Evolutionary conservation across 305 asterid species (phyloP).

Genomic region (Fraxinus velutina): DNA sequence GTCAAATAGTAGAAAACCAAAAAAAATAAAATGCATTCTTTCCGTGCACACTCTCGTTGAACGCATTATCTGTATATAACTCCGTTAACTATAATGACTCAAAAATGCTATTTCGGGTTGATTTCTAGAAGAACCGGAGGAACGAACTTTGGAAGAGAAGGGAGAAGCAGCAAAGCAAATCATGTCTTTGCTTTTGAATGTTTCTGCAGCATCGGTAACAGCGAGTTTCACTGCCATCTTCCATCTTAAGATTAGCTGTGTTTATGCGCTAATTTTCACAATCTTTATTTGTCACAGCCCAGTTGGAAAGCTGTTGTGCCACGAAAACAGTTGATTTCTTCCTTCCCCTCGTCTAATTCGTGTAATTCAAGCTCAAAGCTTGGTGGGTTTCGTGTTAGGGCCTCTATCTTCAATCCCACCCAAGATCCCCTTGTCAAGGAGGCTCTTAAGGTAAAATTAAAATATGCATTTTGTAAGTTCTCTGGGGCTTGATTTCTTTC

Average conservation of each 20-base stretch:
- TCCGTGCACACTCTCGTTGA: no score
- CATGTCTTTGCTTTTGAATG: not conserved
- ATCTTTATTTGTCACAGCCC: not conserved
- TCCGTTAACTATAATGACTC: not conserved
- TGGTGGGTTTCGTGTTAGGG: slow-evolving; percentile 1
- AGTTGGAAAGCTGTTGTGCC: not conserved
- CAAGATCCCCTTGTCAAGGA: slow-evolving; percentile 14
- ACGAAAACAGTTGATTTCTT: not conserved
- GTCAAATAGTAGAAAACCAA: no score
- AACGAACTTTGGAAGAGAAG: not conserved
- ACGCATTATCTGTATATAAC: no score
- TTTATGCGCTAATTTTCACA: not conserved
- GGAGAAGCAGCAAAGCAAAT: not conserved
- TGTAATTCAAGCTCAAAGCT: not conserved
- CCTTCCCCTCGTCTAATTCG: not conserved
- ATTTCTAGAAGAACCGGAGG: not conserved
- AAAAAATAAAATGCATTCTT: no score
- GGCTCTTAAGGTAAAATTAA: slow-evolving; percentile 15
- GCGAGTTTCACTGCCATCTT: not conserved
- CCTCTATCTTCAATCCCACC: slow-evolving; percentile 7
- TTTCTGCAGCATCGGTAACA: not conserved
- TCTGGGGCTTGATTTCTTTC: not conserved
- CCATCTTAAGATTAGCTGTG: not conserved
- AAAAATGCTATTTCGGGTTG: not conserved
- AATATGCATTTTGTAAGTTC: not conserved